Percentiles rank a stretch among this genome's conserved stretches.
Evolutionary conservation across 73 alveolate genomes (phyloP).

Genomic region (Stentor roeselii): DNA sequence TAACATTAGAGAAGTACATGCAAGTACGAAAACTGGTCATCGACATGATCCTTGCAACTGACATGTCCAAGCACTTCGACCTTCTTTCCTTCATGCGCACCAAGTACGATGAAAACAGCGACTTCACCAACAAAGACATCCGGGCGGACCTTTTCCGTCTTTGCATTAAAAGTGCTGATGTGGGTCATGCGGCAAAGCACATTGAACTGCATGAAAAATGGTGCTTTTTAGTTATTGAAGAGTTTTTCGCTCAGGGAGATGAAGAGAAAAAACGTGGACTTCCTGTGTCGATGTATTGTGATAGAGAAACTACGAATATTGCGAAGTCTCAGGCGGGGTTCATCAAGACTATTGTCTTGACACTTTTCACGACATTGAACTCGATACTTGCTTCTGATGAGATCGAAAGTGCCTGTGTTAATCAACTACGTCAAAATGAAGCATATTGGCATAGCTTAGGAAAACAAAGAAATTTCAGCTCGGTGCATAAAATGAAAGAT

Average conservation of each 20-base stretch:
- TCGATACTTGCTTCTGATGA: not conserved
- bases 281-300: constrained; percentile 74
- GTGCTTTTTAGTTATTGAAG: constrained; percentile 55
- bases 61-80: constrained; percentile 80
- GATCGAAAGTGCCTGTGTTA: not conserved
- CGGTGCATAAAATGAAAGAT: not conserved
- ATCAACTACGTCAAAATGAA: not conserved
- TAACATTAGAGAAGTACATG: constrained; percentile 49
- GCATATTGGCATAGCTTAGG: not conserved
- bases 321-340: constrained; percentile 83
- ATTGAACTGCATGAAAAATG: constrained; percentile 55
- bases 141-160: constrained; percentile 39
- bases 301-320: constrained; percentile 76
- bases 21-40: constrained; percentile 68
- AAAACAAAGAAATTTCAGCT: not conserved
- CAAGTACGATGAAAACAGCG: constrained; percentile 31
- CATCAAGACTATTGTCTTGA: constrained; percentile 50
- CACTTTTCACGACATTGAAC: constrained; percentile 24
- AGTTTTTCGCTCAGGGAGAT: constrained; percentile 76
- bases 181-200: constrained; percentile 63
- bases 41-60: constrained; percentile 80
- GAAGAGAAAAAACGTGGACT: constrained; percentile 62
- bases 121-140: constrained; percentile 28
- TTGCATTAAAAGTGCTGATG: constrained; percentile 62
- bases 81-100: constrained; percentile 42